Evolutionary conservation across 306 rosid species (phyloP), one percentile per base, ranked within the genome.

Genomic region (Inga oerstediana): DNA sequence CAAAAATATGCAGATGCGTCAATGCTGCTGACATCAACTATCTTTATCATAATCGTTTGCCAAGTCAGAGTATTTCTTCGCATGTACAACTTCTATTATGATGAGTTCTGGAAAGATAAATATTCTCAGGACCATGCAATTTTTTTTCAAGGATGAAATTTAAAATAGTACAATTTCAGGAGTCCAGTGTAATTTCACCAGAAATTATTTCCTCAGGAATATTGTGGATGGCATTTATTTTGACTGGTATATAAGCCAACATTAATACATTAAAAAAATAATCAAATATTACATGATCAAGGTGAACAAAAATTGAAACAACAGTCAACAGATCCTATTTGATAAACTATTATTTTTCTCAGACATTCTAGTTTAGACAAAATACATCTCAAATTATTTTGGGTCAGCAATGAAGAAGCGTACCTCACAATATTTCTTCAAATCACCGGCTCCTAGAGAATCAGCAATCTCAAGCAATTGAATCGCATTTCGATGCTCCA

Each of bases 401-500:
- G 54, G 72, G 76, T 39, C 17, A 69, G 81, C n/a, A 59, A 67
- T 58, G 52, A 75, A 49, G 61, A 79, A 59, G 10, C 56, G 72
- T 95, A 95, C 99, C 97, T 96, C 97, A 62, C 98, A 96, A 61
- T 96, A 87, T 89, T 92, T 93, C 88, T 87, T 87, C 84, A 96
- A 80, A 89, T 92, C 92, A 85, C 87, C 83, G 35, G 97, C 99
- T 78, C 86, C 96, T 17, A 96, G 94, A 68, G 97, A 87, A 80
- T 92, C 98, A 10, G 99, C 94, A 82, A 96, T 93, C 87, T 96
- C 98, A 74, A 93, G 97, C 80, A 96, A 71, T 74, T 91, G 96
- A 30, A 92, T 77, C 52, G 98, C 93, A 85, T 96, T 96, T n/a
- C 99, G 92, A 79, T 97, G 99, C 90, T 96, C 99, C 85, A 96